Base-by-base conservation (phyloP, 2,329 filamentous ascomycete species). In the Trichocomaceae sp. region DNA sequence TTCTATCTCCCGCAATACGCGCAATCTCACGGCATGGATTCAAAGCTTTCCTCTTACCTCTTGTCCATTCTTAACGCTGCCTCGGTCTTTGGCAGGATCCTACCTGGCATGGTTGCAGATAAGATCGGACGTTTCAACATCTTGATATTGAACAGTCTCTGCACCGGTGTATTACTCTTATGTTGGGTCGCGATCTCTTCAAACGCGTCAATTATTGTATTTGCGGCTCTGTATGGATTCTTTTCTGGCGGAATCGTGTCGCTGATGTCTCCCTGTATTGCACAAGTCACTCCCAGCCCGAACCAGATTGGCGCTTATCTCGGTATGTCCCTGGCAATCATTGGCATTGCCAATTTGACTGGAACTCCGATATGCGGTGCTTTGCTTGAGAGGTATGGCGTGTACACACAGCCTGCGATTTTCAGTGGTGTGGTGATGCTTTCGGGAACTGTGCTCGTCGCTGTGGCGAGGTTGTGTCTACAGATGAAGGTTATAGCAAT, bases 351-450 rank as follows among this genome's bases (percentile, higher is more conserved):
- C 0, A 57, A 82, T 50, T 60, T 83, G 57, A 72, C 81, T 13
- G 81, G 81, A 2, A 80, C 79, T 2, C 81, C 81, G 0, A 80
- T 82, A 50, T 76, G 76, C 2, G 81, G 81, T 19, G 77, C 77
- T 15, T 79, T 83, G 26, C 57, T 81, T 3, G 65, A 71, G 2
- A 61, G 48, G 5, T 79, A 77, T 52, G 71, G 65, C 1, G 69
- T 68, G 0, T 77, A 70, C 55, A 55, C 61, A 2, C 54, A 75
- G 57, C 63, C 68, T 0, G 67, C 69, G 0, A 64, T 72, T 2
- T 72, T 73, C 47, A 72, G 68, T 50, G 71, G 70, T 1, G 50
- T 39, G 29, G 20, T 53, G 50, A 13, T 45, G 26, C 12, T 52
- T 33, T 39, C 26, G 3, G 50, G 52, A 61, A 3, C 59, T 46